Evolutionary conservation across 352 stramenopile genomes (phyloP).

Genomic region (Phytophthora megakarya): DNA sequence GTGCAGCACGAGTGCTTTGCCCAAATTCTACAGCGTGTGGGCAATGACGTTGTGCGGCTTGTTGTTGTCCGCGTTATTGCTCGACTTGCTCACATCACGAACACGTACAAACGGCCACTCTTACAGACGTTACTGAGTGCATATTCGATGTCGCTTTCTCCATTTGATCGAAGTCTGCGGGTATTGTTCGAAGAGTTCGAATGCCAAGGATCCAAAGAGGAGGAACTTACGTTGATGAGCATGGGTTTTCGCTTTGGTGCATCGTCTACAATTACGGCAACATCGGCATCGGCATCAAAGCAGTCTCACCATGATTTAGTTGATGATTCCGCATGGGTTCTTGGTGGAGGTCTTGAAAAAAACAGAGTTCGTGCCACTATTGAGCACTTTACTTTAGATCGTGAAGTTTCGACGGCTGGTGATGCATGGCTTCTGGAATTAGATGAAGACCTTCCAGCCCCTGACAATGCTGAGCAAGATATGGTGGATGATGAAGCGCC

Average conservation of each 20-base stretch:
- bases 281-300: constrained; percentile 40
- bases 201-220: constrained; percentile 37
- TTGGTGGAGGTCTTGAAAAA: constrained; percentile 67
- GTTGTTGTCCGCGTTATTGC: constrained; percentile 49
- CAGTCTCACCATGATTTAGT: constrained; percentile 51
- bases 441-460: constrained; percentile 23
- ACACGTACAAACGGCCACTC: constrained; percentile 51
- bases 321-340: constrained; percentile 70
- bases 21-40: constrained; percentile 26
- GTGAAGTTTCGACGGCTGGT: constrained; percentile 33
- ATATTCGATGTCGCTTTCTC: constrained; percentile 75
- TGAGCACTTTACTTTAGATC: constrained; percentile 70
- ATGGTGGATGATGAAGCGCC: constrained; percentile 9
- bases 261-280: constrained; percentile 41
- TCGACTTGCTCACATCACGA: constrained; percentile 43
- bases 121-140: constrained; percentile 63
- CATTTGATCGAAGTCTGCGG: constrained; percentile 60
- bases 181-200: constrained; percentile 67
- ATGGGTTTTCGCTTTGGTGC: constrained; percentile 77
- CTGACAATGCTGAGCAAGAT: constrained; percentile 12
- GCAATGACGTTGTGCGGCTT: constrained; percentile 29
- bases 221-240: constrained; percentile 45
- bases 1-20: constrained; percentile 39
- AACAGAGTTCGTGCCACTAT: constrained; percentile 69
- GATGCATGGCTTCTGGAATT: constrained; percentile 42